Evolutionary conservation across 345 rosid genomes (phyloP).

Genomic region (Chamaenerion angustifolium): DNA sequence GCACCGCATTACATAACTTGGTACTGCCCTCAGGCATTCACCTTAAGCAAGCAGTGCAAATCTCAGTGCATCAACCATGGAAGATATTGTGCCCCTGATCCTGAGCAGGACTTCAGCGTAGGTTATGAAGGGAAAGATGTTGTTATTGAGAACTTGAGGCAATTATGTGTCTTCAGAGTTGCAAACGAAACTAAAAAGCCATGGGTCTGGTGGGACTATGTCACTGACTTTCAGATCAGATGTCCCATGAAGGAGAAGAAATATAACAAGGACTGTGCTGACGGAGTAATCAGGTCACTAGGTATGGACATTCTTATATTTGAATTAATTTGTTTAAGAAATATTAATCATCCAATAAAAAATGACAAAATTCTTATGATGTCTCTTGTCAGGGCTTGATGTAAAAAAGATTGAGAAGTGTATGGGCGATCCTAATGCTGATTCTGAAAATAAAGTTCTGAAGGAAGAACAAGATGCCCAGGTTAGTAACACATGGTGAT

Average conservation of each 20-base stretch:
- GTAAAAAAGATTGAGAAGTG: conserved; percentile 65
- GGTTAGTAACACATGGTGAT: conserved; percentile 18
- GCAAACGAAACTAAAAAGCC: conserved; percentile 72
- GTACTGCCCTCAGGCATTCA: conserved; percentile 92
- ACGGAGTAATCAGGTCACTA: conserved; percentile 55
- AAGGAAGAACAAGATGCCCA: conserved; percentile 96
- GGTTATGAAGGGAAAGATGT: conserved; percentile 95
- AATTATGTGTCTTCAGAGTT: conserved; percentile 73
- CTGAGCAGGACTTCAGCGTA: conserved; percentile 82
- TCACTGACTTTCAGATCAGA: conserved; percentile 85
- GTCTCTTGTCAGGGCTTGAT: conserved; percentile 50
- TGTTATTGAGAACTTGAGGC: conserved; percentile 81
- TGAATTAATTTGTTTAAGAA: neutral
- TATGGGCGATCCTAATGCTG: conserved; percentile 77
- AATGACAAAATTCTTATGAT: neutral
- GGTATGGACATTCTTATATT: conserved; percentile 26
- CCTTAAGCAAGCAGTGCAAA: conserved; percentile 74
- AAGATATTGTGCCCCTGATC: conserved; percentile 96
- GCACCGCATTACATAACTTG: conserved; percentile 94
- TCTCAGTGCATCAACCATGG: conserved; percentile 96
- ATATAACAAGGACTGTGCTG: conserved; percentile 77
- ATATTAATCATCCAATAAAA: neutral
- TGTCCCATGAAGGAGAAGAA: conserved; percentile 94
- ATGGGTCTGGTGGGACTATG: conserved; percentile 98
- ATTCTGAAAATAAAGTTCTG: conserved; percentile 67